Percentiles rank a stretch among this genome's conserved stretches.
Conservation (phyloP, 805 yeast species). For the Kuraishia ogatae region DNA sequence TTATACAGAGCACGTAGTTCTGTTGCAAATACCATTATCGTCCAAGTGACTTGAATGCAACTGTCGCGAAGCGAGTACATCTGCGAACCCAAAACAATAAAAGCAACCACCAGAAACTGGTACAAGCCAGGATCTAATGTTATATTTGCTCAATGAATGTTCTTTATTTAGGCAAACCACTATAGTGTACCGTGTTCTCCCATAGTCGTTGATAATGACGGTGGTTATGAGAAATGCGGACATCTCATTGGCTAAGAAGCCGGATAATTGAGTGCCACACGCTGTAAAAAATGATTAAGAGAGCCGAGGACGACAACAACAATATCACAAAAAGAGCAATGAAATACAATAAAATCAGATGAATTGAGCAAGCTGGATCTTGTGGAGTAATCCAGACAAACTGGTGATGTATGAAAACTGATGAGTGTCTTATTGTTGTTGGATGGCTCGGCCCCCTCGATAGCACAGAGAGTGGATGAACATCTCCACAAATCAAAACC, state of each 20-base stretch:
- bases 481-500: not conserved
- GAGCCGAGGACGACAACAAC: not conserved
- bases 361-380: not conserved
- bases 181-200: not conserved
- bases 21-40: no score
- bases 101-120: no score
- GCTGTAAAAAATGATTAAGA: not conserved
- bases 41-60: no score
- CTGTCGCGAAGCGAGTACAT: no score
- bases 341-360: not conserved
- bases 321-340: not conserved
- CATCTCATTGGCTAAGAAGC: conserved; percentile 14
- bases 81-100: no score
- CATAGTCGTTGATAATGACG: not conserved
- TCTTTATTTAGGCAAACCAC: not conserved
- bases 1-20: no score
- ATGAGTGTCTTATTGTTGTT: not conserved
- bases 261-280: conserved; percentile 3
- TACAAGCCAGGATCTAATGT: no score
- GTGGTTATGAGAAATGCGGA: conserved; percentile 19
- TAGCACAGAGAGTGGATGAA: not conserved
- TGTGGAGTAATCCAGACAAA: not conserved
- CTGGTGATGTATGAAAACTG: not conserved
- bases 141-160: no score
- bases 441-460: not conserved